Evolutionary conservation across 306 rosid species (phyloP), one percentile per base, ranked within the genome.

Genomic region (Cicer pinnatifidum): DNA sequence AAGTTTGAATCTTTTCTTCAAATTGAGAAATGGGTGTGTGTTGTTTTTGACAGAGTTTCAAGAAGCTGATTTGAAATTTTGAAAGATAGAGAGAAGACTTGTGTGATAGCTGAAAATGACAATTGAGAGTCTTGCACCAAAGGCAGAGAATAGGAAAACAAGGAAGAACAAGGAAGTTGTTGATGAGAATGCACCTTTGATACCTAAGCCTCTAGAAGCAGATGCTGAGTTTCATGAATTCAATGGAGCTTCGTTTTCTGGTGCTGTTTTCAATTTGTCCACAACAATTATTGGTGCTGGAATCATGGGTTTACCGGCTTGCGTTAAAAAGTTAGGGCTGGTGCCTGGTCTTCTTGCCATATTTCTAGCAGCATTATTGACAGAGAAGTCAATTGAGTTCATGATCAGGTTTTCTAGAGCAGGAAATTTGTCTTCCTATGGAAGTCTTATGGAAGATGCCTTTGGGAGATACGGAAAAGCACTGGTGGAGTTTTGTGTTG

Each of bases 251-350:
- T 92, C 97, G 15, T 92, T 90, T 78, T 75, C 90, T 39, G 96
- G 97, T n/a, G 97, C 89, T 13, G 96, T 90, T 40, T 88, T 92
- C 75, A 92, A 92, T 71, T 90, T 92, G 17, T 87, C 97, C 5
- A 92, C 97, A 67, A 88, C 97, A 52, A 78, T 88, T 61, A 86
- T 92, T 71, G 97, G 97, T 65, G 96, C 97, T 23, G 97, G 97
- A 58, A 90, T 92, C 80, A 92, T 92, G 97, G 91, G 89, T 38
- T 83, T 92, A 82, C 97, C 97, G 11, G 97, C 97, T 9, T 85
- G 92, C 43, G 77, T 92, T 83, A 92, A 82, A 78, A 88, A 77
- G 59, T 62, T 92, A 81, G 97, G 97, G 53, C 88, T 92, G 85
- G 74, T 80, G 35, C 96, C 93, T 69, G 97, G 97, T 76, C 85